phyloP scores from a whole-genome alignment of 495 filamentous ascomycete genomes.

The Penicillium taxi region DNA sequence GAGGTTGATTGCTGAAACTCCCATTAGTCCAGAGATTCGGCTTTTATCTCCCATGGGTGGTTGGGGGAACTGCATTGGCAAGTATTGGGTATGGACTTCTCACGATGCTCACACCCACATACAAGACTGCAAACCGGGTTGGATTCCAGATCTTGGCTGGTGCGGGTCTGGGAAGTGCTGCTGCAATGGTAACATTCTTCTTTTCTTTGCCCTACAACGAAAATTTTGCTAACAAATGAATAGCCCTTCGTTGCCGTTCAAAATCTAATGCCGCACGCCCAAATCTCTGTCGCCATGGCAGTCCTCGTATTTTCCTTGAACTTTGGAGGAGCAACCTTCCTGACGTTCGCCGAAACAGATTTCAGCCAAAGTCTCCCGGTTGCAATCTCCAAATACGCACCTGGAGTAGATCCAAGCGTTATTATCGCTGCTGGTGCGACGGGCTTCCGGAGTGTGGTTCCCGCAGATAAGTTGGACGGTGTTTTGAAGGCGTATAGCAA shows the following conservation, averaged over 20 bases:
- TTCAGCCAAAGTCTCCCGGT: constrained; percentile 54
- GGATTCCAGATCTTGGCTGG: constrained; percentile 50
- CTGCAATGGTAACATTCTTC: constrained; percentile 26
- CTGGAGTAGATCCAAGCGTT: constrained; percentile 25
- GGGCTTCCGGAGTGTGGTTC: constrained; percentile 34
- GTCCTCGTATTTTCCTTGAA: constrained; percentile 49
- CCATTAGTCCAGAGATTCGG: constrained; percentile 25
- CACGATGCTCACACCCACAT: too few relatives aligned
- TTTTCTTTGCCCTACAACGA: too few relatives aligned
- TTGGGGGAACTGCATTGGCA: constrained; percentile 8
- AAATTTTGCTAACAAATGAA: too few relatives aligned
- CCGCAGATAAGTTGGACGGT: constrained; percentile 30
- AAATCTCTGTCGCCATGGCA: too few relatives aligned
- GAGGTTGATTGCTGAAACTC: constrained; percentile 14
- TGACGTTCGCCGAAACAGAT: constrained; percentile 58
- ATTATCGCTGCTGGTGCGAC: constrained; percentile 57
- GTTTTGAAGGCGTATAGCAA: constrained; percentile 52
- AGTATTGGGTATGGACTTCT: constrained; percentile 38
- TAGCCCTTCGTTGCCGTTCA: constrained; percentile 44
- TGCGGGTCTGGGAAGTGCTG: constrained; percentile 34
- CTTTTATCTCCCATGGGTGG: constrained; percentile 39
- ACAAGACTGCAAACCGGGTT: constrained; percentile 33
- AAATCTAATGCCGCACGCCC: constrained; percentile 36
- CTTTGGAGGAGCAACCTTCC: constrained; percentile 58
- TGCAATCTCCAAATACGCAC: constrained; percentile 34